These are phyloP conservation scores for Pseudognaphalium luteoalbum DNA, from an alignment of 129 eudicot species.

Conservation along the genomic window DNA sequence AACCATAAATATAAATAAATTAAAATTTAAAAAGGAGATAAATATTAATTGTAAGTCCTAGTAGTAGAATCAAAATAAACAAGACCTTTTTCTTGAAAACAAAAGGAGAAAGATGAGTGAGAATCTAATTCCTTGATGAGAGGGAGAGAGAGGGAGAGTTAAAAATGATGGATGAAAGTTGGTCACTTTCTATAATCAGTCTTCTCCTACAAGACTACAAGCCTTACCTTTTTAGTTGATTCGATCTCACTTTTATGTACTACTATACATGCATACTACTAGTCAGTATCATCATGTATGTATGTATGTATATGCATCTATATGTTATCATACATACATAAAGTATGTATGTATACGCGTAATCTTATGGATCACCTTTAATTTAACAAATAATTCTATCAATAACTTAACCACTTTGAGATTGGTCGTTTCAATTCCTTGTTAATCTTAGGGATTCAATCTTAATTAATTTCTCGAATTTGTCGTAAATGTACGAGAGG, in stretches of 20 bases:
- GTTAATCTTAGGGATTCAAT: too few relatives aligned
- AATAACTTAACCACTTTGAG: too few relatives aligned
- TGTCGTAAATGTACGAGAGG: too few relatives aligned
- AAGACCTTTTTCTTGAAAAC: conserved; percentile 41
- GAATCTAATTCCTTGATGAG: conserved; percentile 43
- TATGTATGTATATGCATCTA: neutral
- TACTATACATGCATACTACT: neutral
- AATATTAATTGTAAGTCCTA: conserved; percentile 10
- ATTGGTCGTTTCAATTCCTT: too few relatives aligned
- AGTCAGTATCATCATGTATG: conserved; percentile 1
- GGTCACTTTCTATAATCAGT: conserved; percentile 47
- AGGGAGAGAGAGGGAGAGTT: conserved; percentile 16
- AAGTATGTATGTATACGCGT: conserved; percentile 1
- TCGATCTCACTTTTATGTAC: conserved; percentile 2
- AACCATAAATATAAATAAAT: neutral
- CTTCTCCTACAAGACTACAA: conserved; percentile 50
- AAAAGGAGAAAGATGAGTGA: conserved; percentile 41
- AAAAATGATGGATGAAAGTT: conserved; percentile 46
- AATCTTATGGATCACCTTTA: neutral
- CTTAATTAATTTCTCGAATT: too few relatives aligned
- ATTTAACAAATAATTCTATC: too few relatives aligned
- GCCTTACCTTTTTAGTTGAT: conserved; percentile 42
- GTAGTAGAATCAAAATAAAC: conserved; percentile 39
- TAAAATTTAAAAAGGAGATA: neutral
- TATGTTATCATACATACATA: neutral